phyloP scores from a whole-genome alignment of 2,329 filamentous ascomycete genomes.

The Phoma sp. region DNA sequence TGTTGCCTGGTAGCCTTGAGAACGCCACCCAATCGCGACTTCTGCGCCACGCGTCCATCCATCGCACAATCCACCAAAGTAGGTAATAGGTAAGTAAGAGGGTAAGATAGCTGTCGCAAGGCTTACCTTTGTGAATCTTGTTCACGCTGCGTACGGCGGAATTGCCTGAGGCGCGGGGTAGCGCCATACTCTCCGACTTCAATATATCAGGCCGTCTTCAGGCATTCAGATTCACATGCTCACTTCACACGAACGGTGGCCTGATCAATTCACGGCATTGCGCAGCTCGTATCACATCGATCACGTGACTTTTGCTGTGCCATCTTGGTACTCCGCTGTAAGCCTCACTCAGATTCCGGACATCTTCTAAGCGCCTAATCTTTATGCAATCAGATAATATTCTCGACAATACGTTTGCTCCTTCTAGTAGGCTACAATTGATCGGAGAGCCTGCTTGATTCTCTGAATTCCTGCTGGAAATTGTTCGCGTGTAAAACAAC shows the following conservation, averaged over 20 bases:
- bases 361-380: background rate
- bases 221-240: too few relatives aligned
- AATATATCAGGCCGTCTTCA: background rate
- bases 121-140: too few relatives aligned
- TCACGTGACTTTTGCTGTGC: background rate
- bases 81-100: background rate
- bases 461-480: too few relatives aligned
- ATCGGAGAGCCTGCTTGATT: too few relatives aligned
- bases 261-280: background rate
- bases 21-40: slow-evolving; percentile 5
- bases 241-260: background rate
- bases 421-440: too few relatives aligned
- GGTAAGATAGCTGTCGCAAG: too few relatives aligned
- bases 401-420: too few relatives aligned
- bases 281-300: background rate
- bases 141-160: too few relatives aligned
- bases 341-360: background rate
- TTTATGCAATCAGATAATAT: background rate
- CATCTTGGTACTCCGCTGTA: background rate
- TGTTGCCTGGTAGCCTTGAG: slow-evolving; percentile 9
- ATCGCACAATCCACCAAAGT: background rate
- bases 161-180: background rate
- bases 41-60: slow-evolving; percentile 3
- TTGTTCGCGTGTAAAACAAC: too few relatives aligned
- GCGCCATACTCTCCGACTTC: too few relatives aligned